Base-by-base conservation (phyloP, 805 yeast species). In the Deakozyma indianensis region DNA sequence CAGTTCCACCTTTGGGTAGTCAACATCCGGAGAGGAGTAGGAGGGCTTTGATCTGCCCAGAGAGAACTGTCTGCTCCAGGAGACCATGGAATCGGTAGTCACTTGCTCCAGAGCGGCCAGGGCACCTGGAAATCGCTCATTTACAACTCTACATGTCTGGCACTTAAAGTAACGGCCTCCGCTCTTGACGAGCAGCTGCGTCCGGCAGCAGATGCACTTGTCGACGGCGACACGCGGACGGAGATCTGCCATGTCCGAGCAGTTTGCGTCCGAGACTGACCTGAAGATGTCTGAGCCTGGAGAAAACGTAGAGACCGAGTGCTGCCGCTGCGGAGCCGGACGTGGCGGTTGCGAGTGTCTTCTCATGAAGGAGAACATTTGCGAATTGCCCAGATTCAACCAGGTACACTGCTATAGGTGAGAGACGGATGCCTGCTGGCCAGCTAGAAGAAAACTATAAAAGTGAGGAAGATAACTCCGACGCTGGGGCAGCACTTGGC, bases 251-350 rank as follows among this genome's bases (percentile, higher is more conserved):
- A 32, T 5, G 18, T 7, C 7, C 38, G 38, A 14, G 18, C 38
- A 32, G 38, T 32, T 32, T 14, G 38, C 38, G 38, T 32, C 38
- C 38, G 38, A 32, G 5, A 40, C 22, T 29, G 41, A 16, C 14
- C 41, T 2, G 21, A 45, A 49, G 23, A 47, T 41, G 42, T 48
- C 27, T 43, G 47, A 47, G 35, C 45, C 41, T 14, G 11, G 20
- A 3, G 42, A 43, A 14, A 44, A 50, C 5, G 50, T 48, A 7
- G 38, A 32, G 20, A 32, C 38, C 20, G 18, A 7, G 38, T 5
- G 38, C 20, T 14, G 11, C 38, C 5, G 20, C 11, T 14, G 18
- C 20, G 18, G 18, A 7, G 38, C 20, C 38, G 38, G 38, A 5
- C 38, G 7, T 7, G 18, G 5, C 18, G 11, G 38, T n/a, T 7